Evolutionary conservation across 164 flowering plant species (phyloP).

Genomic region (Hamamelis virginiana): DNA sequence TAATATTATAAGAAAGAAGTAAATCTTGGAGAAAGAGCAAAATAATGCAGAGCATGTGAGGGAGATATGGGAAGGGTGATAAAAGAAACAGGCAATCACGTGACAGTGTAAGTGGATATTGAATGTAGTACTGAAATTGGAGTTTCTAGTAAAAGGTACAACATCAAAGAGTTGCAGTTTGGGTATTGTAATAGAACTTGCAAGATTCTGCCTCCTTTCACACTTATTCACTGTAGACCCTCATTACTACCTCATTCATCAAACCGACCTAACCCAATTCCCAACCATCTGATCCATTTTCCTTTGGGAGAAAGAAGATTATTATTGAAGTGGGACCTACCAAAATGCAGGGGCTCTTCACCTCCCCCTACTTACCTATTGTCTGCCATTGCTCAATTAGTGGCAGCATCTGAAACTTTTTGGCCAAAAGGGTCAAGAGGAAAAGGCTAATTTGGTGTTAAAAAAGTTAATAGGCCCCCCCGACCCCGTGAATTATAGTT

Average conservation of each 20-base stretch:
- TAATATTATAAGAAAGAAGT: not conserved
- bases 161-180: not conserved
- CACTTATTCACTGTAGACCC: too few relatives aligned
- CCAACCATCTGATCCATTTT: not conserved
- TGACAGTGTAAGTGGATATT: slow-evolving; percentile 14
- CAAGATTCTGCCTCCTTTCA: too few relatives aligned
- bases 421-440: not conserved
- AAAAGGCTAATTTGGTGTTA: not conserved
- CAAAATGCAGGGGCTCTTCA: not conserved
- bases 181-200: not conserved
- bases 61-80: not conserved
- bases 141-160: not conserved
- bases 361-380: not conserved
- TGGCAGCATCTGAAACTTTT: slow-evolving; percentile 5
- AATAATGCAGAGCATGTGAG: slow-evolving; percentile 14
- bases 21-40: not conserved
- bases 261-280: too few relatives aligned
- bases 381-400: not conserved
- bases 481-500: slow-evolving; percentile 16
- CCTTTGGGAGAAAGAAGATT: not conserved
- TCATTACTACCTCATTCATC: too few relatives aligned
- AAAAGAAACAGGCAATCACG: slow-evolving; percentile 13
- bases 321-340: not conserved
- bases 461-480: not conserved
- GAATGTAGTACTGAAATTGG: slow-evolving; percentile 14